These are phyloP conservation scores for Hericium coralloides DNA, from an alignment of 768 basidiomycete species.

Conservation along the genomic window DNA sequence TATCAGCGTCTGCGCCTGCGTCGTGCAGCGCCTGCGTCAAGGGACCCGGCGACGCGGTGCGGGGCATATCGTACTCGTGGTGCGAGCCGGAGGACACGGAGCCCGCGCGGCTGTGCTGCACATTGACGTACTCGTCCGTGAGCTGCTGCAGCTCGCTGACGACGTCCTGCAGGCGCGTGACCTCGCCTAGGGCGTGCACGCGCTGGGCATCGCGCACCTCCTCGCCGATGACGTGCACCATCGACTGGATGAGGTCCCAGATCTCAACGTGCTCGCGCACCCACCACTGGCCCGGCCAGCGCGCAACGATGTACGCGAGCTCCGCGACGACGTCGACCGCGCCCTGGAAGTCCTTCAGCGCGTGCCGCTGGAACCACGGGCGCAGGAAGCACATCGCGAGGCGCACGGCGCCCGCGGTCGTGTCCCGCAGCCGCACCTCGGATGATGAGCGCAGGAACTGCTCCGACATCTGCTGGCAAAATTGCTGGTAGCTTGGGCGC, in stretches of 20 bases:
- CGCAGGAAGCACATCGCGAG: constrained; percentile 60
- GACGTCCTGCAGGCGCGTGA: constrained; percentile 37
- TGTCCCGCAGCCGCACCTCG: constrained; percentile 53
- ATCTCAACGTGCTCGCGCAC: constrained; percentile 55
- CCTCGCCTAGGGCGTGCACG: constrained; percentile 36
- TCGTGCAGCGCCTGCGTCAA: not conserved
- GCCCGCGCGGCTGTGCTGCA: constrained; percentile 13
- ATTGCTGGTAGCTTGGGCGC: constrained; percentile 56
- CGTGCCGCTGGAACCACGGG: constrained; percentile 55
- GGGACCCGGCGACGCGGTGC: not conserved
- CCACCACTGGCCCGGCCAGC: constrained; percentile 67
- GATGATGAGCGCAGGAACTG: constrained; percentile 46
- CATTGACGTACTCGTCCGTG: constrained; percentile 28
- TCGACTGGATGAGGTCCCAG: constrained; percentile 46
- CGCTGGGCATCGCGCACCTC: constrained; percentile 47
- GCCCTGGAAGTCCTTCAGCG: constrained; percentile 30
- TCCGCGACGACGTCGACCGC: constrained; percentile 30
- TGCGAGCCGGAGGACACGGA: constrained; percentile 10
- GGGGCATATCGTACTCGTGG: not conserved
- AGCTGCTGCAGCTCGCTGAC: constrained; percentile 42
- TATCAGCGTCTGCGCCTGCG: not conserved
- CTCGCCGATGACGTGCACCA: constrained; percentile 53
- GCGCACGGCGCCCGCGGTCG: constrained; percentile 58
- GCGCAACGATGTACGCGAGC: constrained; percentile 25
- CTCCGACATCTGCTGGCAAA: constrained; percentile 62